A percentile compares a stretch with the other conserved stretches of the same genome.
phyloP scores from a whole-genome alignment of 2,329 filamentous ascomycete species.

The Colletotrichum lupini region DNA sequence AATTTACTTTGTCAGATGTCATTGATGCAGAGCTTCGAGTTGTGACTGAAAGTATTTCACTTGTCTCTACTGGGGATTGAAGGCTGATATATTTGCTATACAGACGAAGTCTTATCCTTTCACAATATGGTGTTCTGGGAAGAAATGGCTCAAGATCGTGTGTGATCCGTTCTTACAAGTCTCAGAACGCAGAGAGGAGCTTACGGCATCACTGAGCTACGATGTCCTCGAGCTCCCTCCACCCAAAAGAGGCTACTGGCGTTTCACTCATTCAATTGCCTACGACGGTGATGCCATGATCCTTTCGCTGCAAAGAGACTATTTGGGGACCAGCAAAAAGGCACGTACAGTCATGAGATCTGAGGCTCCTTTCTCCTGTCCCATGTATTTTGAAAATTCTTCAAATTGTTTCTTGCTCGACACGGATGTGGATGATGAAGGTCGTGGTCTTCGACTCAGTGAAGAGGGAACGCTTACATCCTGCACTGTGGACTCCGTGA shows the following conservation, averaged over 20 bases:
- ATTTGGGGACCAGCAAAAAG: neutral
- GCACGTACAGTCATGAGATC: neutral
- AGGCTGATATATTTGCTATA: too few relatives aligned
- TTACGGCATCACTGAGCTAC: neutral
- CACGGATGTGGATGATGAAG: neutral
- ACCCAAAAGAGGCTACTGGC: neutral
- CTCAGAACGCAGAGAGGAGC: neutral
- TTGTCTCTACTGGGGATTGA: too few relatives aligned
- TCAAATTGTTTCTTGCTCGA: neutral
- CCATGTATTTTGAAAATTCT: neutral
- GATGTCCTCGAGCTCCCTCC: neutral
- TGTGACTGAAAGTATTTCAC: too few relatives aligned
- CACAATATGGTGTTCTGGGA: too few relatives aligned
- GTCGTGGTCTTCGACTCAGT: neutral
- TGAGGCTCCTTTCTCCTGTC: neutral
- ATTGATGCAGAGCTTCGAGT: too few relatives aligned
- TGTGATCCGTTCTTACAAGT: neutral
- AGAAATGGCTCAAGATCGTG: neutral
- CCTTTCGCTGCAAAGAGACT: neutral
- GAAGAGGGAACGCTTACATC: neutral
- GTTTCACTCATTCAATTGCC: rapidly evolving
- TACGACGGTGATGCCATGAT: neutral
- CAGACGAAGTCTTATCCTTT: too few relatives aligned
- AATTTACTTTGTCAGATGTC: too few relatives aligned
- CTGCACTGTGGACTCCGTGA: neutral